phyloP scores from a whole-genome alignment of 345 rosid species.

The Gossypium turneri region DNA sequence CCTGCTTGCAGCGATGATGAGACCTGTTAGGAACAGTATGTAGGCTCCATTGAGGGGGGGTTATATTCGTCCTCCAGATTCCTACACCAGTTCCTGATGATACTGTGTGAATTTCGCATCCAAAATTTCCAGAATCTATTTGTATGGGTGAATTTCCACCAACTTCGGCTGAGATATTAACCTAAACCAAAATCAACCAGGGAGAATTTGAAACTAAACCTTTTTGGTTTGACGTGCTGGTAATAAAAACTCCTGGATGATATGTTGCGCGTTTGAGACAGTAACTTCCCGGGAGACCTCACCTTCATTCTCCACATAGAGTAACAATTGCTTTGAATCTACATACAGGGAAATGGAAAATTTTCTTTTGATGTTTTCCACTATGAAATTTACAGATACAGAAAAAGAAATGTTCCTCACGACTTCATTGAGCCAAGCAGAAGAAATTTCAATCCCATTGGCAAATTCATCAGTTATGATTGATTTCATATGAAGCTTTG shows the following conservation, averaged over 20 bases:
- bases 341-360: constrained; percentile 3
- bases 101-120: constrained; percentile 29
- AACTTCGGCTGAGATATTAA: constrained; percentile 17
- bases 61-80: constrained; percentile 26
- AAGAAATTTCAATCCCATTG: too few relatives aligned
- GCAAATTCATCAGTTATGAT: too few relatives aligned
- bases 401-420: too few relatives aligned
- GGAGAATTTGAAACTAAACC: constrained; percentile 22
- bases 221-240: constrained; percentile 19
- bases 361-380: too few relatives aligned
- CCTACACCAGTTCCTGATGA: constrained; percentile 25
- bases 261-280: constrained; percentile 11
- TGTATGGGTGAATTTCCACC: constrained; percentile 22
- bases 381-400: too few relatives aligned
- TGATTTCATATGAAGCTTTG: too few relatives aligned
- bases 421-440: too few relatives aligned
- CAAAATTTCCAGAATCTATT: constrained; percentile 31
- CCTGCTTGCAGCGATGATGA: constrained; percentile 41
- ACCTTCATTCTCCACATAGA: constrained; percentile 36
- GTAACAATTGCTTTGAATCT: constrained; percentile 28
- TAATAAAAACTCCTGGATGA: background rate
- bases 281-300: constrained; percentile 18
- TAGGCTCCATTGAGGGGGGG: constrained; percentile 63
- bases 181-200: constrained; percentile 23
- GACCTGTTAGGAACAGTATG: constrained; percentile 37